These are phyloP conservation scores for Candida rishiriensis DNA, from an alignment of 805 yeast species.

Conservation along the genomic window DNA sequence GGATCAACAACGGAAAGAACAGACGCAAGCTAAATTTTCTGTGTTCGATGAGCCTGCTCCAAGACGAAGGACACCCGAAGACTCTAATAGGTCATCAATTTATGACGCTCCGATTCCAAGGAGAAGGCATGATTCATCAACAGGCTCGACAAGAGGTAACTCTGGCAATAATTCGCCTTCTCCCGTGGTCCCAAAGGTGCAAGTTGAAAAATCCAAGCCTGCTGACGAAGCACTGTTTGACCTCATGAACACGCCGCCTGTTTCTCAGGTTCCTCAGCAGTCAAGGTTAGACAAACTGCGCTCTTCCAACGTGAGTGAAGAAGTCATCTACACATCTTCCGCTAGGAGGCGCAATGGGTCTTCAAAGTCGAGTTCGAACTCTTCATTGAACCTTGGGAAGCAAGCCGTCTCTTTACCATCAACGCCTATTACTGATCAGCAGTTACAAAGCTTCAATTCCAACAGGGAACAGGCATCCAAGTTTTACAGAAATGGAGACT, in stretches of 20 bases:
- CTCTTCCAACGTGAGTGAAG: slow-evolving; percentile 11
- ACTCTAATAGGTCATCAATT: slow-evolving; percentile 13
- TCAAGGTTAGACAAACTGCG: slow-evolving; percentile 11
- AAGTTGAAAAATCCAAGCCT: slow-evolving; percentile 6
- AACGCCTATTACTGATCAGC: slow-evolving; percentile 19
- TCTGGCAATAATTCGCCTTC: not conserved
- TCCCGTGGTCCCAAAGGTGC: not conserved
- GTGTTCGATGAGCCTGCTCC: slow-evolving; percentile 14
- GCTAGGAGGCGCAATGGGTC: slow-evolving; percentile 20
- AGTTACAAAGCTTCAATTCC: slow-evolving; percentile 36
- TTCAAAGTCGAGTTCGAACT: slow-evolving; percentile 4
- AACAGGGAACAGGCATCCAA: slow-evolving; percentile 54
- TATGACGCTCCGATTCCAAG: not conserved
- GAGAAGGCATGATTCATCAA: not conserved
- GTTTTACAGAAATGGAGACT: slow-evolving; percentile 80
- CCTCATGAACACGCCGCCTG: slow-evolving; percentile 22
- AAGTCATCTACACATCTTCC: slow-evolving; percentile 21
- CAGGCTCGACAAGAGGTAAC: not conserved
- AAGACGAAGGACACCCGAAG: slow-evolving; percentile 24
- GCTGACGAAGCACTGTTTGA: slow-evolving; percentile 26
- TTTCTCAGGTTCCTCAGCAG: not conserved
- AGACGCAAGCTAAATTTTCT: not conserved
- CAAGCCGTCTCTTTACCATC: slow-evolving; percentile 7
- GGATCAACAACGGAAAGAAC: slow-evolving; percentile 3
- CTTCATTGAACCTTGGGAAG: slow-evolving; percentile 1